Evolutionary conservation across 805 yeast species (phyloP).

Genomic region (Priceomyces fermenticarens): DNA sequence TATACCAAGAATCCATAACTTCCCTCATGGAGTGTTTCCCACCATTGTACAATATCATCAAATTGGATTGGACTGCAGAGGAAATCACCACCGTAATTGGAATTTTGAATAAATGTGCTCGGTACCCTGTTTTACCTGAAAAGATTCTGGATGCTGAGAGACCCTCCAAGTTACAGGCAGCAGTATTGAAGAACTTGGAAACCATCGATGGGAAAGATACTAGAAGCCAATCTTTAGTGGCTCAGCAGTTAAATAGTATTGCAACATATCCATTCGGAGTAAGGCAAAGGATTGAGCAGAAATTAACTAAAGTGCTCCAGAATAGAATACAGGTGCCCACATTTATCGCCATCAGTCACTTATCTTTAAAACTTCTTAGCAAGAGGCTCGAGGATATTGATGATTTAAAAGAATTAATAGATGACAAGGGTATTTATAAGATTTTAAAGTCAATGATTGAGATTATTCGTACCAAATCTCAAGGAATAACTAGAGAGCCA

Average conservation of each 20-base stretch:
- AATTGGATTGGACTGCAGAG: constrained; percentile 24
- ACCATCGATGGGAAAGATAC: constrained; percentile 24
- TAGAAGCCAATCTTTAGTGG: constrained; percentile 41
- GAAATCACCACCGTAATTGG: constrained; percentile 51
- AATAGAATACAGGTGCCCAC: constrained; percentile 52
- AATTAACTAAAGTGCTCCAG: constrained; percentile 34
- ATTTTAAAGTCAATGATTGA: constrained; percentile 51
- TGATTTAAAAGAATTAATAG: constrained; percentile 34
- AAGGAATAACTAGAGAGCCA: constrained; percentile 24
- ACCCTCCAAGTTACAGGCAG: constrained; percentile 60
- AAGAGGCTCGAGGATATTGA: constrained; percentile 29
- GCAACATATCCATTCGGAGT: constrained; percentile 60
- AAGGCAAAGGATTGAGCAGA: constrained; percentile 53
- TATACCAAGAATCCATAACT: constrained; percentile 60
- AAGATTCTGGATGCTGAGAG: constrained; percentile 47
- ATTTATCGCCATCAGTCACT: constrained; percentile 57
- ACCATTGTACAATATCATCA: constrained; percentile 38
- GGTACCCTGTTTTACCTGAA: constrained; percentile 71
- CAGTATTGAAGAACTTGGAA: constrained; percentile 51
- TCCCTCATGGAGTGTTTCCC: constrained; percentile 55
- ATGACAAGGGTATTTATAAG: constrained; percentile 45
- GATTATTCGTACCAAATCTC: constrained; percentile 43
- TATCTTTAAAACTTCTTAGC: constrained; percentile 41
- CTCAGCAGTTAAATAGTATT: constrained; percentile 54
- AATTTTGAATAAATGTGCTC: constrained; percentile 61